Base-by-base conservation (phyloP, 768 basidiomycete species). In the Rhodosporidiobolus sp. region DNA sequence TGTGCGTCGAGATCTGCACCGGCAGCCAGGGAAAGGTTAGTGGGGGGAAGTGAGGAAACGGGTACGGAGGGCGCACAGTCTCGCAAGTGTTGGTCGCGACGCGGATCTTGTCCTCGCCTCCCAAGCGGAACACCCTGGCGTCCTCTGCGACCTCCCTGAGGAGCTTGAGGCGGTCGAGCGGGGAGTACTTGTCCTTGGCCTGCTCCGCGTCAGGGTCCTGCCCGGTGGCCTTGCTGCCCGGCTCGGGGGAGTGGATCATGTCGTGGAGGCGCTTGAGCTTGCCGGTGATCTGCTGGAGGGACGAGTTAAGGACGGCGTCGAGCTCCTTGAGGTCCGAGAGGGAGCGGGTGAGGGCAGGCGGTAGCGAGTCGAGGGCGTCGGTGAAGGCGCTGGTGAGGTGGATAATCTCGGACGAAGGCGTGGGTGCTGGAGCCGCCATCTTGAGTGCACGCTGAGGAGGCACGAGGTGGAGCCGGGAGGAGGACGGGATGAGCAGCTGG, bases 301-400 rank as follows among this genome's bases (percentile, higher is more conserved):
- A 92, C 85, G 83, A 77, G 58, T 80, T 80, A 11, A 99, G 87
- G 70, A 99, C 96, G 68, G 95, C 96, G 81, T 98, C 96, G 82
- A 99, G 90, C 83, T 99, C 96, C 75, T 94, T 91, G 65, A 99
- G 87, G 85, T 99, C 96, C 19, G 90, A 91, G 81, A 96, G 91
- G 82, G 88, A 89, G 81, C 92, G 88, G 20, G 95, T 95, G 81
- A 99, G 88, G 82, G 96, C 93, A 74, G 90, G 86, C 69, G 95
- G 95, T 67, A 98, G 87, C 30, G 93, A 86, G 83, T 96, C 94
- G 81, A 98, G 89, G 35, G 90, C 88, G 81, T 98, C 93, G 24
- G 88, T 88, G 83, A 92, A 93, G 81, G 94, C 91, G 68, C 67
- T 53, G 38, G 70, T 63, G 52, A 73, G 58, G 69, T 76, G 72